A percentile compares a stretch with the other conserved stretches of the same genome.
These are phyloP conservation scores for Diaporthe australafricana DNA, from an alignment of 2,329 filamentous ascomycete species.

Conservation along the genomic window DNA sequence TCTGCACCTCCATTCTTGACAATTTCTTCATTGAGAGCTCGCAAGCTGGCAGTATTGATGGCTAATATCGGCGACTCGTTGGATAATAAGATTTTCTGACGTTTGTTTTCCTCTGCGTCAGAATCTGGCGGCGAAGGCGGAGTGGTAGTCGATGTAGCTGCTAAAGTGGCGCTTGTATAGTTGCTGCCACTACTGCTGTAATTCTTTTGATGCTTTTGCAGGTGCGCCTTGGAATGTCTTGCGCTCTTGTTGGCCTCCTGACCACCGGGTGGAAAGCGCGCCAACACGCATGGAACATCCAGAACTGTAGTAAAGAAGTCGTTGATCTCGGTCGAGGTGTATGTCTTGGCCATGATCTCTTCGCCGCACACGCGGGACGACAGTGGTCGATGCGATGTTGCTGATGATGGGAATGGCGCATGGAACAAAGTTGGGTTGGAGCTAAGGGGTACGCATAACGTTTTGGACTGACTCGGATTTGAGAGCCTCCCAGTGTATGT, in stretches of 20 bases:
- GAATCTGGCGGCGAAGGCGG: constrained; percentile 69
- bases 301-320: constrained; percentile 82
- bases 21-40: constrained; percentile 81
- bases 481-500: constrained; percentile 54
- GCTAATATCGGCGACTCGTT: constrained; percentile 95
- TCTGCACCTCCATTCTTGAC: constrained; percentile 69
- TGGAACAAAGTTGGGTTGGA: constrained; percentile 71
- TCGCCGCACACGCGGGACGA: constrained; percentile 87
- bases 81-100: constrained; percentile 78
- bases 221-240: constrained; percentile 78
- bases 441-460: constrained; percentile 72
- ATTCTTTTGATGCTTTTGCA: constrained; percentile 67
- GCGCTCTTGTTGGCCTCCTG: constrained; percentile 61
- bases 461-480: constrained; percentile 40
- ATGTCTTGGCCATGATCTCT: constrained; percentile 75
- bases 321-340: constrained; percentile 74
- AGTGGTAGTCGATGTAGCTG: constrained; percentile 40
- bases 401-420: constrained; percentile 43
- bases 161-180: not conserved
- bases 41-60: constrained; percentile 83
- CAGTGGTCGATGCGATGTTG: constrained; percentile 52
- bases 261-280: constrained; percentile 81
- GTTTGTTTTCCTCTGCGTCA: constrained; percentile 57
- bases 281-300: constrained; percentile 83
- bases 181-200: constrained; percentile 38